Conservation (phyloP, 2,329 filamentous ascomycete genomes). For the Beauveria caledonica region DNA sequence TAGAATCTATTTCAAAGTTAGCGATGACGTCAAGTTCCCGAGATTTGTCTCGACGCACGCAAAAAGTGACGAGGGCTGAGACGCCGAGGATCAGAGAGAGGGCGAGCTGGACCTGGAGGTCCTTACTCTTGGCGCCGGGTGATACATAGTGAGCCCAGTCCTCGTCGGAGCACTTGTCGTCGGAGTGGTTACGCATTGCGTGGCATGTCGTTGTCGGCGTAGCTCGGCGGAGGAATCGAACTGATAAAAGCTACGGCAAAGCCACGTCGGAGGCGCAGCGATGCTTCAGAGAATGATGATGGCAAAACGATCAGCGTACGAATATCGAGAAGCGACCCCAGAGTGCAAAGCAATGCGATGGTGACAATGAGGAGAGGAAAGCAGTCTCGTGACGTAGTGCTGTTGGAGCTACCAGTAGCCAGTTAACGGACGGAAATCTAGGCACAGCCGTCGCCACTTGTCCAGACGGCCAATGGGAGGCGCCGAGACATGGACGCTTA, state of each 20-base stretch:
- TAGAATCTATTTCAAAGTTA: conserved; percentile 49
- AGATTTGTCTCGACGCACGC: conserved; percentile 40
- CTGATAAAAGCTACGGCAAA: not conserved
- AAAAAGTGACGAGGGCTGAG: conserved; percentile 67
- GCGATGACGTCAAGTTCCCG: not conserved
- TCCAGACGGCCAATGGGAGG: not conserved
- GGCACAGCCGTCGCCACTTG: not conserved
- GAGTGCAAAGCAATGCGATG: not conserved
- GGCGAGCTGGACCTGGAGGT: conserved; percentile 57
- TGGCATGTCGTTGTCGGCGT: not conserved
- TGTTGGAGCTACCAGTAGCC: no score
- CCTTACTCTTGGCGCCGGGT: conserved; percentile 23
- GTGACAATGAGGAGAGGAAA: not conserved
- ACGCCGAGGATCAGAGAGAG: conserved; percentile 64
- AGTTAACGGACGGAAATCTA: no score
- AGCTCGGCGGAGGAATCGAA: not conserved
- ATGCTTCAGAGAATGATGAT: not conserved
- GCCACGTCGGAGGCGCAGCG: not conserved
- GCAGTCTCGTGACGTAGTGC: conserved; percentile 5
- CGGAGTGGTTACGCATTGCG: conserved; percentile 13
- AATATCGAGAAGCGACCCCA: not conserved
- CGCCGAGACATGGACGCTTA: not conserved
- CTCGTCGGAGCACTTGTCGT: conserved; percentile 18
- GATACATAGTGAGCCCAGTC: conserved; percentile 11
- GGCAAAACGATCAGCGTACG: not conserved